Evolutionary conservation across 2,329 filamentous ascomycete species (phyloP), one percentile per base, ranked within the genome.

Genomic region (Teratosphaeria epicoccoides): DNA sequence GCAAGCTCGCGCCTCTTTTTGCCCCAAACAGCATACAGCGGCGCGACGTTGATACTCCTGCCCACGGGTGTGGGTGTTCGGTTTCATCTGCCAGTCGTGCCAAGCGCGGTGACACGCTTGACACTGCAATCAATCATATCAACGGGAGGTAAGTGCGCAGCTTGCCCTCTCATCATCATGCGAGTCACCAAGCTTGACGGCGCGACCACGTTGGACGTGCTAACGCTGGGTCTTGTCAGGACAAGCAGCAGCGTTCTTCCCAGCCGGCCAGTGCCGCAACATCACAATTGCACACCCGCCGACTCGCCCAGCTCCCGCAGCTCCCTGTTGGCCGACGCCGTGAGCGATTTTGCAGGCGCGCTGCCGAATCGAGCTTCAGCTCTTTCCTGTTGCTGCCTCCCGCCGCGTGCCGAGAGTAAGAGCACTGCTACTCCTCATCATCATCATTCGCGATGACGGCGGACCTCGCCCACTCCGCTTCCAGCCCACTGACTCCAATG

Each of bases 261-360:
- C 33, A 40, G 33, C n/a, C 14, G 33, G 14, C 14, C 33, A 3
- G 3, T 4, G 33, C 33, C 33, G 33, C 33, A 17, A 40, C 14
- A 29, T 14, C 28, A 11, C 33, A 40, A 40, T 40, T 20, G 33
- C 33, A 40, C 33, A 40, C 14, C 14, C 33, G 33, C 33, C 33
- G 33, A 40, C 43, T 46, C 43, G 43, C 43, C 43, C 43, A 46
- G 23, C 43, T 46, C 23, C 43, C n/a, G n/a, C n/a, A n/a, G n/a
- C n/a, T n/a, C n/a, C n/a, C n/a, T 12, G 43, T 26, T 46, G 43
- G 23, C 23, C 23, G 23, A 46, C 43, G 43, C 22, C 11, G 14
- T 46, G 43, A 46, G 24, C 43, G 24, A 40, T 40, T 40, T 40
- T 40, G 33, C 33, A 40, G 4, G 33, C 33, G 33, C 33, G 33